Conservation (phyloP, 2,329 filamentous ascomycete genomes). For the Cadophora malorum region DNA sequence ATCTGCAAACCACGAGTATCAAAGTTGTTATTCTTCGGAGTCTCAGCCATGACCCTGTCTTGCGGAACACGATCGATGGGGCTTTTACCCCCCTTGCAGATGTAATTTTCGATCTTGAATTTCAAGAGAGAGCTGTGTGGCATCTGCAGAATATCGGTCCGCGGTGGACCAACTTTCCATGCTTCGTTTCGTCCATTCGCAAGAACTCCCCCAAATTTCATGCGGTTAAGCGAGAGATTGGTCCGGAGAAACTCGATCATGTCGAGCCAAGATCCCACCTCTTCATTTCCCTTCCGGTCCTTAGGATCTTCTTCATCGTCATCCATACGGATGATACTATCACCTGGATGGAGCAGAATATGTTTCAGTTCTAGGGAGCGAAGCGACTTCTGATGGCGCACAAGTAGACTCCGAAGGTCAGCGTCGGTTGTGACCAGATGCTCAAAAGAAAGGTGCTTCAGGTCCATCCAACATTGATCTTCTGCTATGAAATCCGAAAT, state of each 20-base stretch:
- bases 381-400: neutral
- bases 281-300: neutral
- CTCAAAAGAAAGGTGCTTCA: conserved; percentile 1
- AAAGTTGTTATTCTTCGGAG: neutral
- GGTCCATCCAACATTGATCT: neutral
- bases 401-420: neutral
- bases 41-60: neutral
- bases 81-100: neutral
- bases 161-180: neutral
- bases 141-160: neutral
- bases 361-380: neutral
- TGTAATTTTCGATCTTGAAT: neutral
- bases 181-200: conserved; percentile 8
- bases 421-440: neutral
- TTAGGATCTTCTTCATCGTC: neutral
- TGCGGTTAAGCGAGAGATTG: neutral
- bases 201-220: conserved; percentile 3
- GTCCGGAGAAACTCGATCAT: conserved; percentile 8
- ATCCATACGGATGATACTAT: neutral
- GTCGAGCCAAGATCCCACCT: conserved; percentile 14
- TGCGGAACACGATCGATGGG: neutral
- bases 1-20: conserved; percentile 7
- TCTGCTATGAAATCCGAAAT: neutral
- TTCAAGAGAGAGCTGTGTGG: neutral
- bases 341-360: neutral